phyloP scores from a whole-genome alignment of 768 basidiomycete genomes.

The Boletellus ananas region DNA sequence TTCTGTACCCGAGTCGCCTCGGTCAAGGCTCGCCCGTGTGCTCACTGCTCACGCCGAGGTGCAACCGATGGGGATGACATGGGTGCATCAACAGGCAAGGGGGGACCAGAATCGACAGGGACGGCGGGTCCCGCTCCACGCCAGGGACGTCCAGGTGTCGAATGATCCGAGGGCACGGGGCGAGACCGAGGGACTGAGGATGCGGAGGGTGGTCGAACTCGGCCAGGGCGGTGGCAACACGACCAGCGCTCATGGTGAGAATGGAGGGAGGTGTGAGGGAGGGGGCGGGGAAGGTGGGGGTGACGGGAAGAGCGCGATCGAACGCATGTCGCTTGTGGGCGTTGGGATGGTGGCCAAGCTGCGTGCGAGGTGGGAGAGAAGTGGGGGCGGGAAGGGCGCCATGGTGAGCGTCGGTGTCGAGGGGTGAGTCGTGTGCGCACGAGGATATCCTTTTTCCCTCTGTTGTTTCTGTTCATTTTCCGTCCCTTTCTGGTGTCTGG shows the following conservation, averaged over 20 bases:
- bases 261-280: too few species aligned
- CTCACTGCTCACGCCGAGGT: background rate
- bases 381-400: background rate
- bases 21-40: conserved; percentile 21
- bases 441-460: background rate
- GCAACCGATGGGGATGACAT: background rate
- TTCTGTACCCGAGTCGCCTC: conserved; percentile 11
- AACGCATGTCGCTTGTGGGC: background rate
- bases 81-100: background rate
- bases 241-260: too few species aligned
- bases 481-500: background rate
- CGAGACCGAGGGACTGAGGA: conserved; percentile 8
- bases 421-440: background rate
- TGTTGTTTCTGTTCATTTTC: background rate
- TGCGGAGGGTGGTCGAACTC: background rate
- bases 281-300: background rate
- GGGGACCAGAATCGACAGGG: background rate
- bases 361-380: conserved; percentile 19
- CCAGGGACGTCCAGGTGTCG: conserved; percentile 1
- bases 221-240: background rate
- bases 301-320: background rate
- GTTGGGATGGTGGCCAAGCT: conserved; percentile 20
- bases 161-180: conserved; percentile 1
- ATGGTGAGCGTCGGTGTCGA: background rate
- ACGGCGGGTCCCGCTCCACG: background rate